Evolutionary conservation across 129 eudicot species (phyloP).

Genomic region (Heracleum sosnowskyi): DNA sequence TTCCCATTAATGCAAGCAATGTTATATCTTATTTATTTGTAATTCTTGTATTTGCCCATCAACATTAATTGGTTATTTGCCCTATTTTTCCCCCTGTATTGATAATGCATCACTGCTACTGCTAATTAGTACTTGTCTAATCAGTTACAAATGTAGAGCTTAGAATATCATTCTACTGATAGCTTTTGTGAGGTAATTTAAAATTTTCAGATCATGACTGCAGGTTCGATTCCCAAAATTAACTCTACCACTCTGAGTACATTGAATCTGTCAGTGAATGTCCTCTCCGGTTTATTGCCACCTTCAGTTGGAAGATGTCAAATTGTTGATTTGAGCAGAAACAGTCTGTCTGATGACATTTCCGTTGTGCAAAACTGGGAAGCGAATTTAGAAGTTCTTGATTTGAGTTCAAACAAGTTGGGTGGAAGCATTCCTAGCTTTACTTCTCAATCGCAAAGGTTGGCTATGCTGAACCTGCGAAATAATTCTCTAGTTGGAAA

Average conservation of each 20-base stretch:
- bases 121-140: not conserved
- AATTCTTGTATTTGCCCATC: no score
- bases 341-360: conserved; percentile 48
- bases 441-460: conserved; percentile 39
- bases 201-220: not conserved
- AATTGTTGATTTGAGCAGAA: conserved; percentile 65
- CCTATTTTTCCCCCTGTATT: not conserved
- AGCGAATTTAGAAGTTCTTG: conserved; percentile 54
- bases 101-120: not conserved
- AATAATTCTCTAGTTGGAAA: conserved; percentile 72
- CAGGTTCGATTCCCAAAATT: conserved; percentile 62
- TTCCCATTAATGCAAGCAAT: no score
- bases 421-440: conserved; percentile 59
- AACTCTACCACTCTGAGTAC: conserved; percentile 55
- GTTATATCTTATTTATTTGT: no score
- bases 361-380: conserved; percentile 45
- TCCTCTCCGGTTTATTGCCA: conserved; percentile 71
- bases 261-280: conserved; percentile 67
- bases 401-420: conserved; percentile 84
- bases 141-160: not conserved
- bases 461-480: conserved; percentile 48
- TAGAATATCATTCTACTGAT: not conserved
- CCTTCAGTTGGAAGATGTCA: conserved; percentile 51
- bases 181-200: not conserved
- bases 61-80: not conserved